Evolutionary conservation across 805 yeast genomes (phyloP).

Genomic region (Candida fluviatilis): DNA sequence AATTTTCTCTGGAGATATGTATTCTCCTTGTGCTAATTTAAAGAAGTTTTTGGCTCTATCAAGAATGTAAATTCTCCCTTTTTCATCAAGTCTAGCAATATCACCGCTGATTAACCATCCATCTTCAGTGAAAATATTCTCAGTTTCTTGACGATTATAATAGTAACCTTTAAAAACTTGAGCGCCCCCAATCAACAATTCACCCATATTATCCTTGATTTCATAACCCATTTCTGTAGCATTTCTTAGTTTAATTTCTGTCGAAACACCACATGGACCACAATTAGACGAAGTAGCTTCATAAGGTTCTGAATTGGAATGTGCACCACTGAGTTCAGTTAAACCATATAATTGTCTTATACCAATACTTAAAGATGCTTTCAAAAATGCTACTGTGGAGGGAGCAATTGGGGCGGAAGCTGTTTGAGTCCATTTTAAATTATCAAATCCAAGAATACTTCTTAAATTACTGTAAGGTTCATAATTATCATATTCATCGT

Average conservation of each 20-base stretch:
- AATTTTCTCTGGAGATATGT: constrained; percentile 44
- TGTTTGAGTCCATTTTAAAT: constrained; percentile 21
- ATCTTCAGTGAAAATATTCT: constrained; percentile 47
- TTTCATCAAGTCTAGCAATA: constrained; percentile 19
- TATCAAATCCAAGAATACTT: constrained; percentile 31
- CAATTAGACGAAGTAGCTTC: constrained; percentile 36
- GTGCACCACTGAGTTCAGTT: constrained; percentile 60
- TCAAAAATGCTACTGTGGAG: constrained; percentile 55
- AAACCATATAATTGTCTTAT: constrained; percentile 68
- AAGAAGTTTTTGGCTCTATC: constrained; percentile 44
- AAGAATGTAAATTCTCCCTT: constrained; percentile 39
- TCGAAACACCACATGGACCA: constrained; percentile 52
- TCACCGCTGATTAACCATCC: constrained; percentile 65
- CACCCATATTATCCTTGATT: constrained; percentile 34
- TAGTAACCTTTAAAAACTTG: constrained; percentile 48
- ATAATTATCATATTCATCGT: constrained; percentile 24
- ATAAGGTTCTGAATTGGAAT: constrained; percentile 31
- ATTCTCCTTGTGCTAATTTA: constrained; percentile 42
- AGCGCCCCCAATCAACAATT: constrained; percentile 51
- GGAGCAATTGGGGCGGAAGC: constrained; percentile 70
- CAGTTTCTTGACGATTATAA: constrained; percentile 44
- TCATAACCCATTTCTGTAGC: constrained; percentile 57
- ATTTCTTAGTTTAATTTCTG: constrained; percentile 52
- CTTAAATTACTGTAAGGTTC: constrained; percentile 25
- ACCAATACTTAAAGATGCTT: constrained; percentile 54